phyloP scores from a whole-genome alignment of 2,329 filamentous ascomycete species.

The Epichloe baconii region DNA sequence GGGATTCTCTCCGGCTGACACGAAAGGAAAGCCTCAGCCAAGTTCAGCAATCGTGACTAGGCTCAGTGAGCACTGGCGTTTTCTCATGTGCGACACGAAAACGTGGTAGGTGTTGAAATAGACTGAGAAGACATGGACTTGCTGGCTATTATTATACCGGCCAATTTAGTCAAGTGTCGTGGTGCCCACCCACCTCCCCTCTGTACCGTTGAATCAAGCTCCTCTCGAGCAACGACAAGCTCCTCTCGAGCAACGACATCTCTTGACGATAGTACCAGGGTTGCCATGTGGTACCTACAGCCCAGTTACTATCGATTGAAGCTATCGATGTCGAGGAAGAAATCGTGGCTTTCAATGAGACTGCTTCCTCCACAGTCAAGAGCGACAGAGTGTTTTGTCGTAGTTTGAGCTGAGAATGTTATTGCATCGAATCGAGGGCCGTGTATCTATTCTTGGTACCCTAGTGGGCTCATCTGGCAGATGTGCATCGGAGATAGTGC shows the following conservation, averaged over 20 bases:
- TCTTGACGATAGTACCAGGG: not conserved
- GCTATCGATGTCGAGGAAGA: not conserved
- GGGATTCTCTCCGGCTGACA: not conserved
- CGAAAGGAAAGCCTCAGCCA: not conserved
- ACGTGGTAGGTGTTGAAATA: not conserved
- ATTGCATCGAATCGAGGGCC: not conserved
- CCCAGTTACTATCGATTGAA: not conserved
- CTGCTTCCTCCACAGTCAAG: not conserved
- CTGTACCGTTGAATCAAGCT: not conserved
- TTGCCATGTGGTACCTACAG: constrained; percentile 1
- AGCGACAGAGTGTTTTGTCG: not conserved
- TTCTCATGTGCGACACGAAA: not conserved
- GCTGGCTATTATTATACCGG: no score
- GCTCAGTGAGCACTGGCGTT: not conserved
- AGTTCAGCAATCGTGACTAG: not conserved
- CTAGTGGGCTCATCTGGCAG: not conserved
- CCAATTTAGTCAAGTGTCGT: not conserved
- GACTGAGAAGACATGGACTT: no score
- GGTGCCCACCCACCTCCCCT: not conserved
- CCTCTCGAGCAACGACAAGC: not conserved
- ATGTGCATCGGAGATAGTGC: not conserved
- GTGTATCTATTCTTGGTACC: not conserved
- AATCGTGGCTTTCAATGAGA: not conserved
- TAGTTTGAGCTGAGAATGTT: not conserved
- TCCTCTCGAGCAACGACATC: not conserved